Base-by-base conservation (phyloP, 345 rosid genomes). In the sweet orange (Citrus sinensis) region DNA sequence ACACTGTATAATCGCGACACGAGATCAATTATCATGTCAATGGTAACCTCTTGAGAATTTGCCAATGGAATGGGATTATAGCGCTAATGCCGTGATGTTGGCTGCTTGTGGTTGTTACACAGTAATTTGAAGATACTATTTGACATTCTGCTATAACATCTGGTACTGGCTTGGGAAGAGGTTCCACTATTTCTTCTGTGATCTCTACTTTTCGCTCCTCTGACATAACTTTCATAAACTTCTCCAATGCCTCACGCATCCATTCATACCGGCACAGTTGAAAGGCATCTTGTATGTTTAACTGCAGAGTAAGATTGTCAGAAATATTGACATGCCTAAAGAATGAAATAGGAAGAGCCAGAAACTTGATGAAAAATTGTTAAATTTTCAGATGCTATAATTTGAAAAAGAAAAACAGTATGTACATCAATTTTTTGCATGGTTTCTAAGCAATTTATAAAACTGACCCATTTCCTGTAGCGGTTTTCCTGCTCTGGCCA, bases 401-500 rank as follows among this genome's bases (percentile, higher is more conserved):
- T 16, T 17, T 9, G 42, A 8, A 54, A 71, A 51, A 54, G 22
- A 17, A 71, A 71, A 51, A 54, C 22, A 5, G 37, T 40, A 42
- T 25, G 56, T 46, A 34, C 54, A 42, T 32, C 78, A 61, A 39
- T 59, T 59, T 39, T 56, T 20, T 46, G 6, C 56, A 56, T 1
- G 35, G 34, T 74, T 71, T 67, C 69, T 39, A 30, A 67, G 19
- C 56, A 32, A 70, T 67, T 25, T 24, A 14, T 55, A 11, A 37
- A 25, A 82, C 85, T 66, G 20, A 94, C 97, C 98, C 98, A 92
- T 89, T 78, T 91, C 64, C 98, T 86, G 5, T 42, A 51, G 71
- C 84, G 92, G 65, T 71, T 84, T 56, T 83, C 82, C 75, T 83
- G 90, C 83, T 91, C 95, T 1, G 98, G 98, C 98, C 98, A 94